Base-by-base conservation (phyloP, 2,329 filamentous ascomycete species). In the Penicillium sp. region DNA sequence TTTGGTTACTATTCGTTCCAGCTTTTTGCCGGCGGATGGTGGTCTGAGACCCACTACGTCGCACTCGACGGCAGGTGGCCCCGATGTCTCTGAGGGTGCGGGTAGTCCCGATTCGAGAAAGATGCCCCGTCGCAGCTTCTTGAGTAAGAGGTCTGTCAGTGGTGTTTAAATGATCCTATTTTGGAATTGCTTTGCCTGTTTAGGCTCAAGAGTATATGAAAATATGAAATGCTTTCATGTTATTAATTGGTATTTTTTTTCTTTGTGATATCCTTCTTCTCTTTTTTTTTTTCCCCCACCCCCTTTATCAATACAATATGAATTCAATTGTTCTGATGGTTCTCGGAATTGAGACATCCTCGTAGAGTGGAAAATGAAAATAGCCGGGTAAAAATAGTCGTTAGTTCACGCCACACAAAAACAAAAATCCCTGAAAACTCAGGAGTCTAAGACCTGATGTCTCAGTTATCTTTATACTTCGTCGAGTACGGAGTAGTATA, bases 1-100 rank as follows among this genome's bases (percentile, higher is more conserved):
- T 25, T 82, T 76, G 1, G 87, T 97, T 1, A 79, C 85, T 0
- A 72, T 97, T 44, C 88, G 86, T 77, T 94, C 88, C 69, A 84
- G 79, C 51, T 97, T 96, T 67, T 77, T 78, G 26, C 75, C 75
- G 0, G 75, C 79, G 0, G 87, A 85, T 43, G 56, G 60, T 37
- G 69, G 63, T 19, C 61, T 69, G 43, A 66, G 73, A 19, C 74
- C 74, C 11, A 66, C 67, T 6, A 76, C 74, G 0, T 68, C 73
- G 19, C 64, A 73, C 50, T 75, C 73, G 11, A 69, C 67, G 8
- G 59, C 62, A 1, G 68, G 67, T 6, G 67, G 35, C 1, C 26
- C 64, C 41, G 65, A 59, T 11, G 57, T 60, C 5, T 67, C 64
- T 6, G 70, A 71, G 16, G 50, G 64, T 16, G 46, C 64, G 26